These are phyloP conservation scores for Vicia villosa DNA, from an alignment of 306 rosid genomes.

Conservation along the genomic window DNA sequence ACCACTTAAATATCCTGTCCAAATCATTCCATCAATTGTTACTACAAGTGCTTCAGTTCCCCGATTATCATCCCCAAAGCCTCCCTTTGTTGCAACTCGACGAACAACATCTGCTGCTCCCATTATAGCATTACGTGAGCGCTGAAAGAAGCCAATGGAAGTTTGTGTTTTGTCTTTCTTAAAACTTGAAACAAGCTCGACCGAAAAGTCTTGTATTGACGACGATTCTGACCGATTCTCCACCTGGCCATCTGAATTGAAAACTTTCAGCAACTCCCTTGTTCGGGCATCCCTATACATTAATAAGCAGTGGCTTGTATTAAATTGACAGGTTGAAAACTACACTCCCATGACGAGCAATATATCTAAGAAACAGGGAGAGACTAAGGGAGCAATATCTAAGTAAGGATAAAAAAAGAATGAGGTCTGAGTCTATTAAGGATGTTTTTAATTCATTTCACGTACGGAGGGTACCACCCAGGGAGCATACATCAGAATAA, in stretches of 20 bases:
- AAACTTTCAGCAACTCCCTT: slow-evolving; percentile 86
- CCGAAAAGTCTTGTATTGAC: slow-evolving; percentile 62
- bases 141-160: slow-evolving; percentile 91
- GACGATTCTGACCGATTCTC: slow-evolving; percentile 79
- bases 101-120: slow-evolving; percentile 99
- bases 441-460: slow-evolving; percentile 10
- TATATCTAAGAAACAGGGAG: slow-evolving; percentile 2
- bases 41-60: slow-evolving; percentile 78
- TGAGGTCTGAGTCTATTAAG: slow-evolving; percentile 22
- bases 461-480: slow-evolving; percentile 6
- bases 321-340: slow-evolving; percentile 24
- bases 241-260: slow-evolving; percentile 82
- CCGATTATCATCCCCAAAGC: slow-evolving; percentile 86
- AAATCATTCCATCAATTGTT: slow-evolving; percentile 81
- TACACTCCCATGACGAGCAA: slow-evolving; percentile 8
- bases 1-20: slow-evolving; percentile 94
- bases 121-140: slow-evolving; percentile 90
- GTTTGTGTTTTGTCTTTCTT: slow-evolving; percentile 75
- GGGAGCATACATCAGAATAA: slow-evolving; percentile 16
- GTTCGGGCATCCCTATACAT: slow-evolving; percentile 85
- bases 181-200: slow-evolving; percentile 60
- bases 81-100: slow-evolving; percentile 86
- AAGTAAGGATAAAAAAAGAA: not conserved
- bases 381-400: slow-evolving; percentile 11
- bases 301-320: slow-evolving; percentile 46